phyloP scores from a whole-genome alignment of 805 yeast species.

The Tetrapisispora nanseiensis region DNA sequence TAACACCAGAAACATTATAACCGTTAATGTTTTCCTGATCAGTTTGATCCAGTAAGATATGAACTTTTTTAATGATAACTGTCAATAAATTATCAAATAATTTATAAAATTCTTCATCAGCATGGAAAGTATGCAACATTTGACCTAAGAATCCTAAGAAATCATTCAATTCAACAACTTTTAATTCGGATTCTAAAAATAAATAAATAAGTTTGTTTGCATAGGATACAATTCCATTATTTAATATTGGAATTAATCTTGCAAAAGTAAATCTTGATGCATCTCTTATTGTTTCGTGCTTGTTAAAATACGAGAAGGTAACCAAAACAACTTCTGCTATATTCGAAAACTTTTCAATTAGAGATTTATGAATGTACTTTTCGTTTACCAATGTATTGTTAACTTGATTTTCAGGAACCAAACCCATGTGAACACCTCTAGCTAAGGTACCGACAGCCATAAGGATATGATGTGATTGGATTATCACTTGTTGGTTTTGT shows the following conservation, averaged over 20 bases:
- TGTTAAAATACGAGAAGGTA: constrained; percentile 66
- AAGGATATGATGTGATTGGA: constrained; percentile 78
- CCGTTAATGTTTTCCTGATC: constrained; percentile 30
- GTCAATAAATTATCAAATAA: constrained; percentile 62
- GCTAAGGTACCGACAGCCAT: constrained; percentile 87
- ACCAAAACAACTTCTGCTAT: constrained; percentile 78
- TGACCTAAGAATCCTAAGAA: constrained; percentile 83
- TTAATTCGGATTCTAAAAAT: constrained; percentile 47
- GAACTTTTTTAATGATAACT: constrained; percentile 63
- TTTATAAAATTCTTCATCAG: constrained; percentile 58
- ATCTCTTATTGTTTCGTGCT: constrained; percentile 64
- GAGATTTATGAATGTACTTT: constrained; percentile 21
- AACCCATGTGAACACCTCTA: constrained; percentile 60
- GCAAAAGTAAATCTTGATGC: constrained; percentile 83
- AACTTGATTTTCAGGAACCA: constrained; percentile 32
- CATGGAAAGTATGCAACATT: constrained; percentile 66
- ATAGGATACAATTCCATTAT: constrained; percentile 42
- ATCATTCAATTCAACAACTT: constrained; percentile 60
- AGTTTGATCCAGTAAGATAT: constrained; percentile 36
- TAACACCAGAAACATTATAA: constrained; percentile 4
- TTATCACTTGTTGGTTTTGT: constrained; percentile 30
- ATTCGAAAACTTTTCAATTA: constrained; percentile 45
- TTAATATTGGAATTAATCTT: constrained; percentile 69
- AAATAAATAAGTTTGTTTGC: constrained; percentile 60
- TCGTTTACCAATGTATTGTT: constrained; percentile 29